phyloP scores from a whole-genome alignment of 2,329 filamentous ascomycete genomes.

The Sporothrix phasma region DNA sequence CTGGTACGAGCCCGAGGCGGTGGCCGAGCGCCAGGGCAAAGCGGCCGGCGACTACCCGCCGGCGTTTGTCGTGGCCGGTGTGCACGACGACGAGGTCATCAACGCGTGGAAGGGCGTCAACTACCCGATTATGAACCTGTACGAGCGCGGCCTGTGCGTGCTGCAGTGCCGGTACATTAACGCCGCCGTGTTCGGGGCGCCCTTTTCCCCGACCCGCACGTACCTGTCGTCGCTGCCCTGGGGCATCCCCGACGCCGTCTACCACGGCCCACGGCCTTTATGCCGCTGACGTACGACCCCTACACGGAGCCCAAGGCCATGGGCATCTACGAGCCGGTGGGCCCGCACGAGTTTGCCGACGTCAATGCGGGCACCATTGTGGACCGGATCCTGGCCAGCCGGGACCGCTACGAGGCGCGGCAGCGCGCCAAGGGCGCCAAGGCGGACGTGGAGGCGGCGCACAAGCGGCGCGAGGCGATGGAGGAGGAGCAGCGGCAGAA shows the following conservation, averaged over 20 bases:
- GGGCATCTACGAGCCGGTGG: constrained; percentile 75
- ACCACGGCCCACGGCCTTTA: constrained; percentile 93
- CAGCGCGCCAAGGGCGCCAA: constrained; percentile 88
- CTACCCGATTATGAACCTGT: constrained; percentile 99
- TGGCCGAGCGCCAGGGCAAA: constrained; percentile 51
- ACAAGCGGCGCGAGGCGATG: constrained; percentile 50
- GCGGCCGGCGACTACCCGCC: constrained; percentile 64
- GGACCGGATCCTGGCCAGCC: constrained; percentile 74
- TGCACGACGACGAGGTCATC: constrained; percentile 91
- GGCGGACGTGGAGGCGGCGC: constrained; percentile 60
- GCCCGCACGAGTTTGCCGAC: constrained; percentile 66
- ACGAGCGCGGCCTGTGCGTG: constrained; percentile 89
- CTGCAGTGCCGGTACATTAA: constrained; percentile 91
- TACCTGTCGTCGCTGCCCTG: constrained; percentile 70
- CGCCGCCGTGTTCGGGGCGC: constrained; percentile 79
- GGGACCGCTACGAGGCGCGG: constrained; percentile 80
- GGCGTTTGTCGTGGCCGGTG: constrained; percentile 80
- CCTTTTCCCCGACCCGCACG: constrained; percentile 69
- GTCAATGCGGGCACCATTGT: constrained; percentile 94
- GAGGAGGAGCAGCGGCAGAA: constrained; percentile 47
- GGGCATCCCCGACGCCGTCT: constrained; percentile 68
- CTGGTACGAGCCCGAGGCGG: constrained; percentile 62
- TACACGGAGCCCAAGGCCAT: constrained; percentile 73
- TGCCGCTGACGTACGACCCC: constrained; percentile 68
- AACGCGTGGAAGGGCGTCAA: constrained; percentile 96